Base-by-base conservation (phyloP, 768 basidiomycete species). In the Tylopilus cervinicoccineus region DNA sequence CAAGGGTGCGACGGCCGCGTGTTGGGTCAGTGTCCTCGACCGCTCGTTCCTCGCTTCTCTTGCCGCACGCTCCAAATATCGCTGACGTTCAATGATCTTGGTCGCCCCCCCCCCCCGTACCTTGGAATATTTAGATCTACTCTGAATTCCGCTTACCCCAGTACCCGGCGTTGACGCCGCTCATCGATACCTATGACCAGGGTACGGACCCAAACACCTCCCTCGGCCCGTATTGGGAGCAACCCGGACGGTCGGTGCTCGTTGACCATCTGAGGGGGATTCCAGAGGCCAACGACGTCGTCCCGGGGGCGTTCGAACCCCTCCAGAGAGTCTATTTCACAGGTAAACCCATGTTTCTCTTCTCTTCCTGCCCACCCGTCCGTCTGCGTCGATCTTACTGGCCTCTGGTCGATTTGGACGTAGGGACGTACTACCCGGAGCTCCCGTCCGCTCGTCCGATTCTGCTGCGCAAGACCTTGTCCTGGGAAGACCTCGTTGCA, bases 231-330 rank as follows among this genome's bases (percentile, higher is more conserved):
- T 78, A 89, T 60, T 93, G 88, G 77, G 77, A 92, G 55, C 81
- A 84, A 26, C 90, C 91, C 0, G 91, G 91, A 14, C 76, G 91
- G 12, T 78, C 78, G 0, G 83, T 91, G 52, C 75, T 93, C 20
- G 84, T 88, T 47, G 74, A 74, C 6, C 80, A 88, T 58, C 76
- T 93, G 3, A 72, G 81, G 6, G 79, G 80, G 23, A 76, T 93
- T n/a, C 86, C 84, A 0, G 74, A 76, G 33, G 78, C 84, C 2
- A 56, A 55, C 0, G 51, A 56, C 9, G 55, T 73, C 42, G 56
- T 69, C 36, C 62, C 54, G 2, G 57, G 57, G 2, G 61, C 61
- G 1, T 72, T 80, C 43, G 61, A 57, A 19, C 68, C 75, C 22
- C 70, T 80, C 44, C 66, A 75, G 36, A 72, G 83, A 2, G 61